Evolutionary conservation across 768 basidiomycete genomes (phyloP), one percentile per base, ranked within the genome.

Genomic region (Termitomyces eurrhizus): DNA sequence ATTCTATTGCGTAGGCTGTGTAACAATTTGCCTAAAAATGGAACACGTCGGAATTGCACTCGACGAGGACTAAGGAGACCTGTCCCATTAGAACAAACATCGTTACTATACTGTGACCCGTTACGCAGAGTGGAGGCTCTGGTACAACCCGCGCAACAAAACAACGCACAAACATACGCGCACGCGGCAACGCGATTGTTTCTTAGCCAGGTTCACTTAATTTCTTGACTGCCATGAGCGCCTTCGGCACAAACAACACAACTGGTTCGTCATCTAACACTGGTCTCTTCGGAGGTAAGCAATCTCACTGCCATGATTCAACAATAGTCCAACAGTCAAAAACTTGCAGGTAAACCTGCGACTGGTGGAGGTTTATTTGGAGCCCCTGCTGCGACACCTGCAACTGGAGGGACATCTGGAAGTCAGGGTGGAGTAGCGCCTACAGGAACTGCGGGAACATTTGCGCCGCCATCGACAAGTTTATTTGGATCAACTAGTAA

Each of bases 331-430:
- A 50, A 39, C 21, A 9, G 41, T 61, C 32, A 29, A 33, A 44
- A 21, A n/a, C 32, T 48, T 56, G 8, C 52, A 72, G 68, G 64
- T 16, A 70, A 69, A 65, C 66, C 71, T 45, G 62, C 65, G 18
- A 66, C 63, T 74, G 54, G 64, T 53, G 65, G 66, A 58, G 64
- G 66, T 9, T 39, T 70, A 32, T 71, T 72, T 60, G 70, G 70
- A 46, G 70, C 70, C 21, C 56, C 64, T 48, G 52, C 64, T 13
- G 60, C 64, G 18, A 21, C 41, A 37, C 59, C 69, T 9, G 58
- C 64, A 35, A 62, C 65, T 37, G 67, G 71, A 42, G 68, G 69
- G 29, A 35, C 53, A 44, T 54, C 58, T 55, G 59, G 59, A 8
- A 58, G 56, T 67, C 29, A 42, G 45, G 70, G 70, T 35, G 66